Evolutionary conservation across 306 rosid species (phyloP).

Genomic region (Inga laurina): DNA sequence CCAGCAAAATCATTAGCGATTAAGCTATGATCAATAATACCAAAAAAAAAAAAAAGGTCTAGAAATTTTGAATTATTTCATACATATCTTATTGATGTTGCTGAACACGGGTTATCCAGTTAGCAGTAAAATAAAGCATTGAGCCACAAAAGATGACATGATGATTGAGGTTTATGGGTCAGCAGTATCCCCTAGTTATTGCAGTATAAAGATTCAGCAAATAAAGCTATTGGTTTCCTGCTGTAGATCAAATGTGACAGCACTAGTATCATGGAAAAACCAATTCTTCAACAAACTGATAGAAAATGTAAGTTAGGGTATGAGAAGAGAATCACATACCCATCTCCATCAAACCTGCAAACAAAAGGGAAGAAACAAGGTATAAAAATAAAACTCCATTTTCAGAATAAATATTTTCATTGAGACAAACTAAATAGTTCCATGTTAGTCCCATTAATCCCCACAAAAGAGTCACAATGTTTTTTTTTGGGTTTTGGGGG

Average conservation of each 20-base stretch:
- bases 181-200: slow-evolving; percentile 10
- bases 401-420: slow-evolving; percentile 12
- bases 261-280: neutral
- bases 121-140: neutral
- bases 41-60: neutral
- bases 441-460: slow-evolving; percentile 5
- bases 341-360: slow-evolving; percentile 99
- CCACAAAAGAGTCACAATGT: neutral
- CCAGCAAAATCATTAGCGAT: neutral
- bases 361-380: slow-evolving; percentile 24
- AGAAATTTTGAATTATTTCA: neutral
- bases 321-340: slow-evolving; percentile 56
- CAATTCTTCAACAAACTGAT: slow-evolving; percentile 22
- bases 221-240: neutral
- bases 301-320: slow-evolving; percentile 25
- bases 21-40: neutral
- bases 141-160: neutral
- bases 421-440: slow-evolving; percentile 15
- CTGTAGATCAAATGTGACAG: slow-evolving; percentile 13
- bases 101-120: neutral
- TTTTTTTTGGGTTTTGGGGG: neutral
- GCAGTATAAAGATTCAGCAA: slow-evolving; percentile 19
- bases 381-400: slow-evolving; percentile 33
- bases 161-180: slow-evolving; percentile 15
- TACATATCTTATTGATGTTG: neutral